Base-by-base conservation (phyloP, 805 yeast species). In the Ogataea nakhonphanomensis region DNA sequence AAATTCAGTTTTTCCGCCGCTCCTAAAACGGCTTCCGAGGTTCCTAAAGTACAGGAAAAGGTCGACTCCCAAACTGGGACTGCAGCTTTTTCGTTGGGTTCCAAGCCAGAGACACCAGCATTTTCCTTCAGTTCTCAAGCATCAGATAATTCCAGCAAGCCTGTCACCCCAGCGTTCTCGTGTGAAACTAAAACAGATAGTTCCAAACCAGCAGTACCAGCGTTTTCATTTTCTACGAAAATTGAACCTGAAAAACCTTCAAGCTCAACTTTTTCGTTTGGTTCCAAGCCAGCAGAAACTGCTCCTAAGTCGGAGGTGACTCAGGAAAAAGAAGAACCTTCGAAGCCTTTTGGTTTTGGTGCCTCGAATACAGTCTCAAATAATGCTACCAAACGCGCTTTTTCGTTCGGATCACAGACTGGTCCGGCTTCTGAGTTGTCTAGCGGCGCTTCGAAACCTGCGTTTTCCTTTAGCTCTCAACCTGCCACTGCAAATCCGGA, bases 191-290 rank as follows among this genome's bases (percentile, higher is more conserved):
- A 27, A 7, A 4, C 37, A 3, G 25, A 26, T 11, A 17, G 21
- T 14, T 13, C 37, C 2, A 21, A 20, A 10, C 25, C 31, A 25
- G 36, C 13, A 31, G 9, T 36, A 3, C 33, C 41, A 17, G 44
- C 48, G 10, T 46, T 46, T 30, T 23, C 46, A 4, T 45, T 50
- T 39, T 46, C 49, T 5, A 20, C 30, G 13, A 9, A 10, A 25
- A 28, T 24, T 8, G 32, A 27, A 24, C 30, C 35, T 8, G 13
- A 8, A 10, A 35, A 42, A 26, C 24, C 35, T 12, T 32, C 30
- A 17, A 17, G 20, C 5, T 27, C 39, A 12, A 27, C 12, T 5
- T 35, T 35, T 11, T 30, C 39, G 14, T 36, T 36, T 11, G 39
- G 39, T 14, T 23, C 39, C 34, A 14, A 29, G 29, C 30, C 34